Evolutionary conservation across 345 rosid species (phyloP).

Genomic region (Heritiera fomes): DNA sequence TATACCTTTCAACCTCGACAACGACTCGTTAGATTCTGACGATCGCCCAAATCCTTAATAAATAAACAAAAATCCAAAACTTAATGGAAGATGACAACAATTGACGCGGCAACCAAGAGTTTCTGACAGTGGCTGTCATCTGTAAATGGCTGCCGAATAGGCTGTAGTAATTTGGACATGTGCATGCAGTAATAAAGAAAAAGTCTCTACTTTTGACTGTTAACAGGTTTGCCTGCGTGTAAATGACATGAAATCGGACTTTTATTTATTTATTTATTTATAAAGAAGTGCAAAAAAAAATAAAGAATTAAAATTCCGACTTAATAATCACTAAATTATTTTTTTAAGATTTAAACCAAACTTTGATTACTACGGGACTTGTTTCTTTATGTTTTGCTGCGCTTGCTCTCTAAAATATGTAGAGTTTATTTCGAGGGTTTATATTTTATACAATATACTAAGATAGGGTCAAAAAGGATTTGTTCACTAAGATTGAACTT

Average conservation of each 20-base stretch:
- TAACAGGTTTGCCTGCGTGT: constrained; percentile 1
- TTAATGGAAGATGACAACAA: constrained; percentile 11
- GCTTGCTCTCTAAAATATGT: neutral
- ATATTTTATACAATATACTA: too few species aligned
- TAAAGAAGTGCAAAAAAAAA: too few species aligned
- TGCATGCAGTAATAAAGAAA: neutral
- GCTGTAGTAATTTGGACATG: neutral
- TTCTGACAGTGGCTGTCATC: neutral
- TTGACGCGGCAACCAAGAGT: neutral
- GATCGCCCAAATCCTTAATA: neutral
- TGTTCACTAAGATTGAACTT: too few species aligned
- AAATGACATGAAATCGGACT: neutral
- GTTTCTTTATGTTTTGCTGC: neutral
- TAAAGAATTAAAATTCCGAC: too few species aligned
- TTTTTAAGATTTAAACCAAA: too few species aligned
- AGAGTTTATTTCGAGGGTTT: neutral
- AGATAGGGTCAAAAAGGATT: too few species aligned
- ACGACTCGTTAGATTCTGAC: constrained; percentile 10
- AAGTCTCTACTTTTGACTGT: constrained; percentile 4
- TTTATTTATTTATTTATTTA: too few species aligned
- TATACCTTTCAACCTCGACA: constrained; percentile 14
- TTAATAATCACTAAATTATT: too few species aligned
- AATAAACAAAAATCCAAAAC: neutral
- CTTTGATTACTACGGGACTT: too few species aligned
- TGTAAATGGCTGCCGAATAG: neutral